phyloP scores from a whole-genome alignment of 306 rosid species.

The Acacia confusa region DNA sequence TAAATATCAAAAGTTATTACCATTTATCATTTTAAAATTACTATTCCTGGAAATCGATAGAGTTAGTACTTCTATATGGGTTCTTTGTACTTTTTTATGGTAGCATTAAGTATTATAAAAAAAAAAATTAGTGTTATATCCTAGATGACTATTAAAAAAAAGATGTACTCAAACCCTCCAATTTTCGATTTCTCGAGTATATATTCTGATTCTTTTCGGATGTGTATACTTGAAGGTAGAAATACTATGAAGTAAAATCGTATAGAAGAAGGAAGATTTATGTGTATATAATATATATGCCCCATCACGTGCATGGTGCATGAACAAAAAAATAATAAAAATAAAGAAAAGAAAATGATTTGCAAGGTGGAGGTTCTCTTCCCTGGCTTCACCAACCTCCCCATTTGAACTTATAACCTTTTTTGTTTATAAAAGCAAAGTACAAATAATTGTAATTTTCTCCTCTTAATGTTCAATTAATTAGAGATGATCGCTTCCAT shows the following conservation, averaged over 20 bases:
- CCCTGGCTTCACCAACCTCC: neutral
- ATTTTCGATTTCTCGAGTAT: neutral
- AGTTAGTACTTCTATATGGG: neutral
- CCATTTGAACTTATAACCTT: neutral
- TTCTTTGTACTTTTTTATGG: neutral
- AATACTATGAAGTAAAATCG: neutral
- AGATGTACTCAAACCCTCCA: neutral
- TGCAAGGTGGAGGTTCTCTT: neutral
- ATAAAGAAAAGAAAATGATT: neutral
- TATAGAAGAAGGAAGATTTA: neutral
- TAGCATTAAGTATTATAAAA: neutral
- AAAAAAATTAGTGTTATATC: neutral
- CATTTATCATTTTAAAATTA: neutral
- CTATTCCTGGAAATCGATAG: neutral
- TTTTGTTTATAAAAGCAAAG: too few species aligned
- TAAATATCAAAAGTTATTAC: too few species aligned
- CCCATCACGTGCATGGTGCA: neutral
- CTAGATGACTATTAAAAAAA: neutral
- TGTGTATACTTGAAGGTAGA: neutral
- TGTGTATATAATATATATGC: neutral
- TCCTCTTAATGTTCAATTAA: neutral
- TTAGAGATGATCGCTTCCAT: neutral
- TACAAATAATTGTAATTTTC: neutral
- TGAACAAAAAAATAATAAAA: too few species aligned
- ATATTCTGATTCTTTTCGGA: neutral